Conservation (phyloP, 768 basidiomycete genomes). For the Russula earlei region DNA sequence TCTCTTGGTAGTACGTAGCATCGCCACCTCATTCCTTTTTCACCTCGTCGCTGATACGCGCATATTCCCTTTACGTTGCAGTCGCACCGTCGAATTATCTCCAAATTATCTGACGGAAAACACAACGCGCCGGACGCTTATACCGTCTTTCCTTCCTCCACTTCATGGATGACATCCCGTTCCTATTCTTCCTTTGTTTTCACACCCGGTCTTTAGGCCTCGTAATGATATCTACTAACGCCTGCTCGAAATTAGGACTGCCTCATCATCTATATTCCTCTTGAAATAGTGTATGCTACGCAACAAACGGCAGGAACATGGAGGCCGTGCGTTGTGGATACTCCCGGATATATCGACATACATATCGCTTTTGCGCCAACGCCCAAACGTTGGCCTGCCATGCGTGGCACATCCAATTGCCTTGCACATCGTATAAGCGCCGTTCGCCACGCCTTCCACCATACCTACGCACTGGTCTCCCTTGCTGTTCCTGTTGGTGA, state of each 20-base stretch:
- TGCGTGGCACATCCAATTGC: too few species aligned
- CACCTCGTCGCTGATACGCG: background rate
- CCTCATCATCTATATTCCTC: background rate
- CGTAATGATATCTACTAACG: constrained; percentile 5
- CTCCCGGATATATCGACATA: background rate
- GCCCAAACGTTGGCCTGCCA: too few species aligned
- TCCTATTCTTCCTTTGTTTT: background rate
- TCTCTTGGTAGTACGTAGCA: constrained; percentile 59
- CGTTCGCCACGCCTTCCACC: too few species aligned
- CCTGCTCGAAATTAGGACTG: background rate
- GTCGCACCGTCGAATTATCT: constrained; percentile 84
- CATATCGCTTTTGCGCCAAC: too few species aligned
- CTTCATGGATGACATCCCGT: background rate
- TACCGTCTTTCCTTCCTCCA: background rate
- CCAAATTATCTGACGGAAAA: constrained; percentile 43
- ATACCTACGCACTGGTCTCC: too few species aligned
- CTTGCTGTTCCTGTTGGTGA: too few species aligned
- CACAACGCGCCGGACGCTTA: constrained; percentile 7
- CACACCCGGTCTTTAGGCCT: background rate
- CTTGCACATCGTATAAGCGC: too few species aligned
- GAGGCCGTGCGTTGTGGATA: background rate
- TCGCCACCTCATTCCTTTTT: constrained; percentile 6
- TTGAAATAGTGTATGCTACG: background rate
- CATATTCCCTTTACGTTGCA: constrained; percentile 23
- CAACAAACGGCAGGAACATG: background rate